Base-by-base conservation (phyloP, 352 stramenopile species). In the Phytophthora europaea region DNA sequence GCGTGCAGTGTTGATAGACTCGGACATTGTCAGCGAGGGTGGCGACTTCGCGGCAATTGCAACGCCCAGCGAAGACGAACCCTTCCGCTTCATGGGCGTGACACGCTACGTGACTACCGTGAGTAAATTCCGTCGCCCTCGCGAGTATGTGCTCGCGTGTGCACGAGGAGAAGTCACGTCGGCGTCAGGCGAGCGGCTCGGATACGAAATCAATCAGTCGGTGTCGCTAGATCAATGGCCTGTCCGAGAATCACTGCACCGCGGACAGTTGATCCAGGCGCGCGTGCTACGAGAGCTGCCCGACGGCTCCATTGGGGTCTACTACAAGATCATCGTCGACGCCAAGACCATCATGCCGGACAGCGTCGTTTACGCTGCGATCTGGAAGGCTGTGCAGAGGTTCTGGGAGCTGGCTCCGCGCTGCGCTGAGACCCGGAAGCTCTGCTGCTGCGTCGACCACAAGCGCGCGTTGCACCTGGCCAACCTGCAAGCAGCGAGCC, bases 251-350 rank as follows among this genome's bases (percentile, higher is more conserved):
- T 51, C 43, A 20, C 10, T 51, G n/a, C 18, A 8, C 43, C 43
- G 43, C 43, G 43, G 43, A n/a, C 18, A 51, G 16, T 20, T 51
- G 43, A 51, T 51, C 43, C 43, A 51, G 7, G 43, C 43, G 6
- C 43, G 43, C n/a, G 43, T 51, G 43, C 43, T 51, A n/a, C 43
- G 43, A 51, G 43, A 51, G 43, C 43, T 51, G 16, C 43, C 43
- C 43, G 43, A 51, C n/a, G 43, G 43, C 43, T 51, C 43, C 8
- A 8, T 51, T 18, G 43, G 43, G 7, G 43, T 51, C 43, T 51
- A 51, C 43, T 51, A 51, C 43, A 51, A 51, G 43, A n/a, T 51
- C 43, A 51, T 51, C 10, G 43, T 22, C 43, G 43, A 51, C 43
- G 43, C 43, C 43, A 51, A 51, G n/a, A 51, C 43, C 43, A n/a